Evolutionary conservation across 169 alveolate species (phyloP).

Genomic region (Cryptosporidium tyzzeri): DNA sequence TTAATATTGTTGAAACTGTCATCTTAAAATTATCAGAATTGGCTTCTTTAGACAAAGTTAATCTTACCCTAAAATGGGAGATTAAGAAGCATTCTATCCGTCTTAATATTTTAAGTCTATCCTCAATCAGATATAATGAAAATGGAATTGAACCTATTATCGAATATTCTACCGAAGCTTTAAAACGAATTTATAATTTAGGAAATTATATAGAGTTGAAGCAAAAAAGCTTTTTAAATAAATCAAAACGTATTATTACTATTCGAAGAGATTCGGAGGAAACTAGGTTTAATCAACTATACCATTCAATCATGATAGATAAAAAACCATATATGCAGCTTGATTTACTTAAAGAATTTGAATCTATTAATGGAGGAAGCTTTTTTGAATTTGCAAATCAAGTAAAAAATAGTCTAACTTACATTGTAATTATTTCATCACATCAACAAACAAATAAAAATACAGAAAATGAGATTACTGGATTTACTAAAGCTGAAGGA

Average conservation of each 20-base stretch:
- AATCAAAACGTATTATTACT: conserved; percentile 15
- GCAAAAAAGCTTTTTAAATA: neutral
- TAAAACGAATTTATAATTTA: conserved; percentile 4
- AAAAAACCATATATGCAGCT: conserved; percentile 16
- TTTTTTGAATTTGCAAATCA: conserved; percentile 3
- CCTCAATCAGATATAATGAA: conserved; percentile 16
- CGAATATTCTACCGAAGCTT: conserved; percentile 30
- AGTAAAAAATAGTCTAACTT: conserved; percentile 12
- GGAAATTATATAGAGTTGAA: neutral
- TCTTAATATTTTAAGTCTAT: conserved; percentile 22
- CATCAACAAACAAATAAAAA: conserved; percentile 37
- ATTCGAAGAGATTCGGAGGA: neutral
- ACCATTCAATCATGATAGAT: conserved; percentile 29
- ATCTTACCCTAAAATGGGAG: conserved; percentile 23
- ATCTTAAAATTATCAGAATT: neutral
- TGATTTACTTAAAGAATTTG: conserved; percentile 11
- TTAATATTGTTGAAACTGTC: neutral
- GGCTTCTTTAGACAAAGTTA: neutral
- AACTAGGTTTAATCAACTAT: conserved; percentile 22
- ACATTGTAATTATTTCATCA: conserved; percentile 25
- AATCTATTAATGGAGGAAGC: conserved; percentile 1
- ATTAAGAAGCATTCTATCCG: conserved; percentile 31
- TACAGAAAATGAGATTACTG: conserved; percentile 18
- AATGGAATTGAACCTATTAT: conserved; percentile 26
- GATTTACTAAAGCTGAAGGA: conserved; percentile 40